These are phyloP conservation scores for Metarhizium album DNA, from an alignment of 2,329 filamentous ascomycete species.

Conservation along the genomic window DNA sequence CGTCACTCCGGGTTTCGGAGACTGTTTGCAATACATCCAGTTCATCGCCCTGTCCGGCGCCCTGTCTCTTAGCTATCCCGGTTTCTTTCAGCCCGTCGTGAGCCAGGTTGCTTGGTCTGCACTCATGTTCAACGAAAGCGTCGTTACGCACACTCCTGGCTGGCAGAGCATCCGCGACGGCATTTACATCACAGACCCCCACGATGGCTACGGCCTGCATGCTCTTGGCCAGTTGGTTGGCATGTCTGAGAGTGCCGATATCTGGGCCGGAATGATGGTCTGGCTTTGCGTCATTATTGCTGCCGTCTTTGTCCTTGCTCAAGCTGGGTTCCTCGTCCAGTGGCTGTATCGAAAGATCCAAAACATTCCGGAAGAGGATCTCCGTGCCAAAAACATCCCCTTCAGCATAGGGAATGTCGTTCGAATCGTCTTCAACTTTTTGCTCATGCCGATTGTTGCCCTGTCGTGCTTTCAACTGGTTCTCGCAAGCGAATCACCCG, in stretches of 20 bases:
- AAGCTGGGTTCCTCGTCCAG: constrained; percentile 64
- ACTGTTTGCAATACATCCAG: constrained; percentile 95
- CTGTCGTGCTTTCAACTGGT: constrained; percentile 89
- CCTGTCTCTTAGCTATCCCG: constrained; percentile 78
- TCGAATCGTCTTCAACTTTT: constrained; percentile 85
- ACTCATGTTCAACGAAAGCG: constrained; percentile 87
- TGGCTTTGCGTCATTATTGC: constrained; percentile 75
- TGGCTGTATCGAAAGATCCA: constrained; percentile 66
- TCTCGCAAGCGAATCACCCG: constrained; percentile 55
- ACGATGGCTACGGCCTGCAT: constrained; percentile 77
- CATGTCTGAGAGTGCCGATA: constrained; percentile 62
- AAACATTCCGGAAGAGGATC: constrained; percentile 69
- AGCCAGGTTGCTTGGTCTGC: constrained; percentile 83
- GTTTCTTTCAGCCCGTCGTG: constrained; percentile 84
- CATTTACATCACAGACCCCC: constrained; percentile 70
- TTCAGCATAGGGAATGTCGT: constrained; percentile 73
- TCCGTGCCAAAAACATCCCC: constrained; percentile 83
- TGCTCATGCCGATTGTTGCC: constrained; percentile 76
- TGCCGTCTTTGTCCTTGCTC: constrained; percentile 56
- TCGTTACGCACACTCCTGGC: constrained; percentile 58
- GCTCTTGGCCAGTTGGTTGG: constrained; percentile 72
- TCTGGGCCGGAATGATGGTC: constrained; percentile 91
- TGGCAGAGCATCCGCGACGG: constrained; percentile 66
- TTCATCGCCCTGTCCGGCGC: constrained; percentile 83
- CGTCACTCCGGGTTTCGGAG: constrained; percentile 91